A percentile compares a stretch with the other conserved stretches of the same genome.
Conservation (phyloP, 2,329 filamentous ascomycete species). For the Arthroderma uncinatum region DNA sequence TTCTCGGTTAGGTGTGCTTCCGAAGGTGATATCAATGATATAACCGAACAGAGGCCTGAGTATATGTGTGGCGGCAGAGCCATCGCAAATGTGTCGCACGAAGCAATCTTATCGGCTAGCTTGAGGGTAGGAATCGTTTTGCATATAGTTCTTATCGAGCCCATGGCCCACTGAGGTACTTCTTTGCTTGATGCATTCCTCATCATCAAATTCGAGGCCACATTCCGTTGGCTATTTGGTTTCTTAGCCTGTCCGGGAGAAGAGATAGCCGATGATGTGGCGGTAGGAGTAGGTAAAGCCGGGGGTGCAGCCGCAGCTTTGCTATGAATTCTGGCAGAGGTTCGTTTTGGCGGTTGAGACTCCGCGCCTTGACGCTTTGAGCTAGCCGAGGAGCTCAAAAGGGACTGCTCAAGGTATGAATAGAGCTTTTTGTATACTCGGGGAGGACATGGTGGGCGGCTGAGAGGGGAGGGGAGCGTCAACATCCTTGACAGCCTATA, state of each 20-base stretch:
- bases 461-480: constrained; percentile 64
- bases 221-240: background rate
- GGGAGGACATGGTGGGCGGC: constrained; percentile 66
- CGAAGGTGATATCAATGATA: constrained; percentile 35
- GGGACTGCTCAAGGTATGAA: constrained; percentile 61
- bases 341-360: background rate
- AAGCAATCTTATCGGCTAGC: constrained; percentile 38
- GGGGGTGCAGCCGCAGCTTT: constrained; percentile 22
- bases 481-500: constrained; percentile 64
- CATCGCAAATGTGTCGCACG: constrained; percentile 62
- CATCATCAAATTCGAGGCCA: background rate
- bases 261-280: constrained; percentile 2
- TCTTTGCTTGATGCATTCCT: constrained; percentile 19
- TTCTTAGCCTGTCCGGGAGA: background rate
- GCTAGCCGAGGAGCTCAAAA: constrained; percentile 34
- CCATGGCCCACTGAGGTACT: constrained; percentile 56
- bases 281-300: constrained; percentile 8
- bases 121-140: constrained; percentile 29
- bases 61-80: constrained; percentile 52
- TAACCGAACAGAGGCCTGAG: constrained; percentile 54
- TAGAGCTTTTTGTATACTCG: constrained; percentile 77
- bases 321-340: constrained; percentile 16
- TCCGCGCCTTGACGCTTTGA: constrained; percentile 28
- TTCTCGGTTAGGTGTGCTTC: constrained; percentile 35
- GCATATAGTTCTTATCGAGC: constrained; percentile 56